Conservation (phyloP, 2,329 filamentous ascomycete genomes). For the Stemphylium lycopersici region DNA sequence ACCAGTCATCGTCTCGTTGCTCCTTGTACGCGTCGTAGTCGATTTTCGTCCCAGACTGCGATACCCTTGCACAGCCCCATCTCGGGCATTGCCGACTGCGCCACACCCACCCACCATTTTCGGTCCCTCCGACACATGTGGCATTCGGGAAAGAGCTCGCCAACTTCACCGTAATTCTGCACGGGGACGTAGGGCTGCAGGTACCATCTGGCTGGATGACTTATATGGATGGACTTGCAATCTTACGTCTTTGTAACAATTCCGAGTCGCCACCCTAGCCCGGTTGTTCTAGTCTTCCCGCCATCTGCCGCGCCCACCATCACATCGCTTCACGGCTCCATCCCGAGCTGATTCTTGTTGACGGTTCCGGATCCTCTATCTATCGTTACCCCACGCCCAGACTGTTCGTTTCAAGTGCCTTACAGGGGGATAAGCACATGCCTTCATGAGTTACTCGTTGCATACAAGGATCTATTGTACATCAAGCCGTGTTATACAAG, state of each 20-base stretch:
- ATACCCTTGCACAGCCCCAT: constrained; percentile 42
- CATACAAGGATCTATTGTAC: constrained; percentile 43
- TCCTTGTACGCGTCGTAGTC: constrained; percentile 34
- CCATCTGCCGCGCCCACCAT: constrained; percentile 26
- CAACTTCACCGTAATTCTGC: constrained; percentile 41
- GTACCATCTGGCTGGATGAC: constrained; percentile 32
- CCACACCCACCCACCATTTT: constrained; percentile 29
- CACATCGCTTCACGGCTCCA: constrained; percentile 31
- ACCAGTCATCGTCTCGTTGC: constrained; percentile 29
- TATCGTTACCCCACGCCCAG: constrained; percentile 27
- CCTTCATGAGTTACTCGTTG: constrained; percentile 50
- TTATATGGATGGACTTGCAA: constrained; percentile 42
- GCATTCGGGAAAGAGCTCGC: constrained; percentile 29
- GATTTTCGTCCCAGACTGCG: constrained; percentile 27
- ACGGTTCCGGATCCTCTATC: constrained; percentile 31
- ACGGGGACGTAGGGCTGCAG: constrained; percentile 30
- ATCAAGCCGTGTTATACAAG: constrained; percentile 45
- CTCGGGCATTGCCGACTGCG: constrained; percentile 40
- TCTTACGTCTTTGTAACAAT: constrained; percentile 35
- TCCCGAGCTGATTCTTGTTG: constrained; percentile 44
- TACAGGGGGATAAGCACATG: constrained; percentile 40
- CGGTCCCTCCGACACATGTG: constrained; percentile 39
- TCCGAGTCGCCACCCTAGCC: constrained; percentile 43
- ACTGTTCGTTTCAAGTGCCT: constrained; percentile 24
- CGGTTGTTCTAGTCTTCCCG: constrained; percentile 35